A percentile compares a stretch with the other conserved stretches of the same genome.
These are phyloP conservation scores for Prunus dulcis DNA, from an alignment of 306 rosid species.

Conservation along the genomic window DNA sequence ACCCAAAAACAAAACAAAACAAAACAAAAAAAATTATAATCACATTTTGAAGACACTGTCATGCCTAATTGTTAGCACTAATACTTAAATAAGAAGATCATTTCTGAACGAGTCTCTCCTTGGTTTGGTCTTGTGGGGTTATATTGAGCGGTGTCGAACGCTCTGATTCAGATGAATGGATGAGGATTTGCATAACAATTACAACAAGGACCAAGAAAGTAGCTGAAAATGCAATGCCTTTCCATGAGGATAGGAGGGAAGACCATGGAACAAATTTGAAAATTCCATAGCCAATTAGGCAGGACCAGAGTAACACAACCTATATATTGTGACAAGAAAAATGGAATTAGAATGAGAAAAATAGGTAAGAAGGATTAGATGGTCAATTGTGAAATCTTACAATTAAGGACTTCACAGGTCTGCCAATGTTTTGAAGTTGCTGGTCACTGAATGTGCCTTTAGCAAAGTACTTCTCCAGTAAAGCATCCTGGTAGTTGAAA, in stretches of 20 bases:
- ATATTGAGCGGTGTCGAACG: conserved; percentile 34
- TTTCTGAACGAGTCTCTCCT: conserved; percentile 48
- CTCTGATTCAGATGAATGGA: conserved; percentile 61
- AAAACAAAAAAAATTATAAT: background rate
- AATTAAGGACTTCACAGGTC: conserved; percentile 57
- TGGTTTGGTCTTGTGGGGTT: conserved; percentile 40
- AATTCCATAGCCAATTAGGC: conserved; percentile 40
- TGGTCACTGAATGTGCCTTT: conserved; percentile 58
- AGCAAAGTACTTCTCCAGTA: conserved; percentile 56
- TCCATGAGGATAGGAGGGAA: conserved; percentile 64
- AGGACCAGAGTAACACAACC: conserved; percentile 60
- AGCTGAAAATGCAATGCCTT: conserved; percentile 47
- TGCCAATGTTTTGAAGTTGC: conserved; percentile 39
- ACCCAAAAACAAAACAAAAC: background rate
- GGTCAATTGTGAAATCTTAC: conserved; percentile 32
- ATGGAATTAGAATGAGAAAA: background rate
- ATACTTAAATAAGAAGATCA: conserved; percentile 20
- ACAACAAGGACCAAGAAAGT: conserved; percentile 43
- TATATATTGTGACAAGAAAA: conserved; percentile 29
- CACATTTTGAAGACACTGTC: background rate
- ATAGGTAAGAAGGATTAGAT: background rate
- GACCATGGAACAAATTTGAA: conserved; percentile 41
- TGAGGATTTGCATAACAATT: conserved; percentile 58
- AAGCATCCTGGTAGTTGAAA: conserved; percentile 55
- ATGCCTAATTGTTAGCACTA: background rate